Conservation (phyloP, 2,329 filamentous ascomycete species). For the Huntiella abstrusa region DNA sequence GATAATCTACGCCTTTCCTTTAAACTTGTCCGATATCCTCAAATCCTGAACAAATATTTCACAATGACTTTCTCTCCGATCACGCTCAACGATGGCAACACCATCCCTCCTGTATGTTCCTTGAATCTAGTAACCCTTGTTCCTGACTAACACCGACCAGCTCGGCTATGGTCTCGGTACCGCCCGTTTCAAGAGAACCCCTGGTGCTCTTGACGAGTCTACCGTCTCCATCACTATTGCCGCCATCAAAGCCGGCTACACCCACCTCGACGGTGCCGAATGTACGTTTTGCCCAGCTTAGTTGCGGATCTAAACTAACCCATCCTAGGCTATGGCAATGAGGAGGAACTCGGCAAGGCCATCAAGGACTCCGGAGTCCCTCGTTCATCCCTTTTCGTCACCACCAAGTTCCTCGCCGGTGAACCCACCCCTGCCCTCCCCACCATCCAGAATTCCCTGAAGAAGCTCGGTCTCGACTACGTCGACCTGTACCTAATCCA, state of each 20-base stretch:
- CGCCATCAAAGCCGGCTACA: constrained; percentile 51
- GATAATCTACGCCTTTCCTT: neutral
- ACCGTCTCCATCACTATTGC: constrained; percentile 31
- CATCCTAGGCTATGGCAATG: constrained; percentile 37
- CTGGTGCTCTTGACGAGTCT: constrained; percentile 32
- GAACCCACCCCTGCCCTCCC: constrained; percentile 24
- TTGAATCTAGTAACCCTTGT: neutral
- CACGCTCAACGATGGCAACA: constrained; percentile 55
- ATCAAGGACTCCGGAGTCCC: constrained; percentile 48
- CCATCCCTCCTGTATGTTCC: constrained; percentile 45
- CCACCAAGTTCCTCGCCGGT: constrained; percentile 34
- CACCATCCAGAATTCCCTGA: constrained; percentile 39
- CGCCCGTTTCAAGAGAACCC: constrained; percentile 37
- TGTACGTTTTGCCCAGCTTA: constrained; percentile 21
- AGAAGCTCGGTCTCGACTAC: constrained; percentile 49
- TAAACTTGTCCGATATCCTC: neutral
- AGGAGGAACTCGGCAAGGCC: constrained; percentile 51
- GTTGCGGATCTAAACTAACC: neutral
- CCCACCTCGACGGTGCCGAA: constrained; percentile 59
- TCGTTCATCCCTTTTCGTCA: constrained; percentile 50
- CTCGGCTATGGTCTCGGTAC: constrained; percentile 57
- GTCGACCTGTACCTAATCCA: constrained; percentile 54
- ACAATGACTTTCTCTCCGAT: constrained; percentile 20
- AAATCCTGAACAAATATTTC: too few relatives aligned
- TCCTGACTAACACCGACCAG: constrained; percentile 19